Evolutionary conservation across 371 early-diverging fungal species (phyloP).

Genomic region (Entomophthora muscae): DNA sequence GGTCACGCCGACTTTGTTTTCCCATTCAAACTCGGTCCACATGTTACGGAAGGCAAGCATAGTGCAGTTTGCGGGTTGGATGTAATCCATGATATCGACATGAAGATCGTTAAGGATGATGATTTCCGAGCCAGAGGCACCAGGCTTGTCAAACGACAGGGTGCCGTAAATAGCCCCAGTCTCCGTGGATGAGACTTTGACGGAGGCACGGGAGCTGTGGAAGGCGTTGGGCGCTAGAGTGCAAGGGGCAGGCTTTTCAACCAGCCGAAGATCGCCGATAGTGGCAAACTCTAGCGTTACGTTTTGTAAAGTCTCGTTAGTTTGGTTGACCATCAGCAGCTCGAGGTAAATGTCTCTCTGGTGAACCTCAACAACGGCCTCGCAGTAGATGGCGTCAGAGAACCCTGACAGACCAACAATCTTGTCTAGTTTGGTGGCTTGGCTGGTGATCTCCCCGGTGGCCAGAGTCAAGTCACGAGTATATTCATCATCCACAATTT

Average conservation of each 20-base stretch:
- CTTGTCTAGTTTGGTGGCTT: constrained; percentile 69
- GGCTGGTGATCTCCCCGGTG: constrained; percentile 55
- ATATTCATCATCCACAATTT: constrained; percentile 21
- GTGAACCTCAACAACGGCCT: constrained; percentile 90
- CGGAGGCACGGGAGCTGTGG: constrained; percentile 84
- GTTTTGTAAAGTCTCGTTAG: constrained; percentile 88
- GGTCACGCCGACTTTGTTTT: constrained; percentile 93
- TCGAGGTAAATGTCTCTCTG: constrained; percentile 96
- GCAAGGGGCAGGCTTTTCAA: constrained; percentile 82
- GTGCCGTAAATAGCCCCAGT: constrained; percentile 95
- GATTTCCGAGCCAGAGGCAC: constrained; percentile 34
- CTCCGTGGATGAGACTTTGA: constrained; percentile 94
- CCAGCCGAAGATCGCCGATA: constrained; percentile 89
- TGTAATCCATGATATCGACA: constrained; percentile 97
- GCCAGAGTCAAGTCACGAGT: constrained; percentile 76
- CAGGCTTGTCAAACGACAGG: constrained; percentile 87
- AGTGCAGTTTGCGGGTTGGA: constrained; percentile 78
- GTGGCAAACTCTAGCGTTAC: constrained; percentile 94
- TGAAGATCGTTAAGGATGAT: constrained; percentile 91
- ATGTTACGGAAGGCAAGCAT: constrained; percentile 87
- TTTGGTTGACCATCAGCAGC: constrained; percentile 96
- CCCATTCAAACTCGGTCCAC: constrained; percentile 99
- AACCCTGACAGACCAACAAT: constrained; percentile 95
- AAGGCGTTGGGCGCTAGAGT: constrained; percentile 85
- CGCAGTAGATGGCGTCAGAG: constrained; percentile 97